Percentiles rank a stretch among this genome's conserved stretches.
phyloP scores from a whole-genome alignment of 192 early-diverging fungal genomes.

The Pilaira anomala region DNA sequence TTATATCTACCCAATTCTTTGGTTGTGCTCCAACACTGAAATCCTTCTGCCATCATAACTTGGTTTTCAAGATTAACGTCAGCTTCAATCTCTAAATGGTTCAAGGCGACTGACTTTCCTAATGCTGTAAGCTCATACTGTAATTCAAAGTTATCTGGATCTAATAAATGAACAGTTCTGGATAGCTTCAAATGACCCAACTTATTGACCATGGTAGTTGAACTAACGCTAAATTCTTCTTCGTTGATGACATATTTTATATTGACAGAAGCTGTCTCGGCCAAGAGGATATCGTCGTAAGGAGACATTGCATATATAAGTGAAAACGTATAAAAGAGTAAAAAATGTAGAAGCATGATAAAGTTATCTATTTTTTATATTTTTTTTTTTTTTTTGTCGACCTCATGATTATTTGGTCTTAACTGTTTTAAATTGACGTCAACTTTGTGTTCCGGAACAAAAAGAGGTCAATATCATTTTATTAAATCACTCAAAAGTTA shows the following conservation, averaged over 20 bases:
- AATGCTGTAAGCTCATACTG: constrained; percentile 5
- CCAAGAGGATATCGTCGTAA: not conserved
- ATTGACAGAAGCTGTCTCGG: not conserved
- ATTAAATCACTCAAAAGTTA: too few relatives aligned
- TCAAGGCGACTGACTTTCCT: not conserved
- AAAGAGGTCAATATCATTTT: too few relatives aligned
- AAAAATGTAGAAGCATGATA: not conserved
- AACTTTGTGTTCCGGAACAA: too few relatives aligned
- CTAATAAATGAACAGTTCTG: not conserved
- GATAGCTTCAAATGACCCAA: not conserved
- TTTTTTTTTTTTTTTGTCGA: not conserved
- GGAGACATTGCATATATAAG: not conserved
- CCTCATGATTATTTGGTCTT: not conserved
- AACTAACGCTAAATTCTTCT: not conserved
- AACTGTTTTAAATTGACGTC: too few relatives aligned
- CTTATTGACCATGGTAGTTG: not conserved
- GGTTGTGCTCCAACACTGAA: constrained; percentile 44
- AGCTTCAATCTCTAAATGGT: constrained; percentile 15
- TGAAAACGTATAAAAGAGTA: not conserved
- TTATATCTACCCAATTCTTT: constrained; percentile 29
- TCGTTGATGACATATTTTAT: not conserved
- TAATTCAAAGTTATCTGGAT: constrained; percentile 8
- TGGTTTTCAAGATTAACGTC: constrained; percentile 24
- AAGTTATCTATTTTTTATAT: too few relatives aligned
- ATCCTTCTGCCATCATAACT: constrained; percentile 47